Evolutionary conservation across 1,284 basidiomycete species (phyloP).

Genomic region (Trichosporon faecale): DNA sequence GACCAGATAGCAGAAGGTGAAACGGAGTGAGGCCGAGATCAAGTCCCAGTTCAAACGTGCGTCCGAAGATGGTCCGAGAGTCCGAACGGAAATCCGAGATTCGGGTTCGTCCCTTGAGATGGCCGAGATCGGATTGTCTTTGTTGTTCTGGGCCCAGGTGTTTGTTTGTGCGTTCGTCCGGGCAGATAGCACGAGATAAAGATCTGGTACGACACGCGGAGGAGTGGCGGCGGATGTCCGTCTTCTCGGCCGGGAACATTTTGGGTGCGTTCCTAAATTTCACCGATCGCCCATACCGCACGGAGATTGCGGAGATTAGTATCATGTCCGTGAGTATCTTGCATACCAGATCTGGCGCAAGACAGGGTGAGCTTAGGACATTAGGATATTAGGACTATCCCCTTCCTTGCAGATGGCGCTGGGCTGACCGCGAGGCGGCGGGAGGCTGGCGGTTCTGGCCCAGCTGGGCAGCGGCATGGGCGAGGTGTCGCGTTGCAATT

Average conservation of each 20-base stretch:
- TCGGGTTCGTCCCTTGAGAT: not conserved
- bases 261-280: not conserved
- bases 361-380: not conserved
- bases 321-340: not conserved
- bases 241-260: not conserved
- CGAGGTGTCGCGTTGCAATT: not conserved
- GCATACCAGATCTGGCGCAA: not conserved
- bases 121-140: not conserved
- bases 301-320: not conserved
- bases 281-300: not conserved
- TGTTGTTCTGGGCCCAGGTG: not conserved
- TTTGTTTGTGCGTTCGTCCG: not conserved
- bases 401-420: not conserved
- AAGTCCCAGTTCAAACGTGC: not conserved
- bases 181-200: not conserved
- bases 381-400: slow-evolving; percentile 2
- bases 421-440: not conserved
- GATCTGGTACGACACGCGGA: not conserved
- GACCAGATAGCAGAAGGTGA: not conserved
- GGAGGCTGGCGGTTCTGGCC: not conserved
- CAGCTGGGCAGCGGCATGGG: not conserved
- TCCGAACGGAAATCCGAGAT: not conserved
- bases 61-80: not conserved
- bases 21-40: not conserved
- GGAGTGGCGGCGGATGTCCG: not conserved